Base-by-base conservation (phyloP, 768 basidiomycete species). In the Amanita jacksonii region DNA sequence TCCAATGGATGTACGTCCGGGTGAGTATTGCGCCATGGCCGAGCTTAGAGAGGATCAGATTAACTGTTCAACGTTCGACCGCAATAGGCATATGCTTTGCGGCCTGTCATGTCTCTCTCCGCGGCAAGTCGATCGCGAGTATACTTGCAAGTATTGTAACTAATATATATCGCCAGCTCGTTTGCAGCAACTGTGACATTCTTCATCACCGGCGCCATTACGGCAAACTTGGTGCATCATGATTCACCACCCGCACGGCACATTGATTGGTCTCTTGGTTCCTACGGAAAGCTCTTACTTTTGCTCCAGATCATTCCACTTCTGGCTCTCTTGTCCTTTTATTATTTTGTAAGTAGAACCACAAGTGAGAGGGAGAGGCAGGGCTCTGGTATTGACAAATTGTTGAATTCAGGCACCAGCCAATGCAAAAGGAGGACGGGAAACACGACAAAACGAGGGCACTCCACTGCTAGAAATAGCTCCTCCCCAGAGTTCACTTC, bases 1-100 rank as follows among this genome's bases (percentile, higher is more conserved):
- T 64, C 71, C 12, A 77, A 76, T 46, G 79, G 79, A 18, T 81
- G 79, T 54, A 80, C 79, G 8, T 81, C 79, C 13, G 79, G 78
- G 77, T 79, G 57, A 18, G 54, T 49, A 9, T 38, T 32, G 24
- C 45, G 37, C 41, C 18, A 24, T 8, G 27, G 22, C 13, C 16
- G n/a, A n/a, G n/a, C n/a, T n/a, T n/a, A n/a, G n/a, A n/a, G n/a
- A n/a, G n/a, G n/a, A n/a, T n/a, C n/a, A n/a, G n/a, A n/a, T n/a
- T 15, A 22, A 9, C 33, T 18, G 33, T 43, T 12, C 30, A 36
- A 49, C 22, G 35, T 19, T 36, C 30, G 28, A 32, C 46, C 19
- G 38, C 34, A 39, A 20, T 43, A 79, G 79, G 36, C 79, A 81
- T 62, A 80, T 81, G 79, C 65, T 81, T 43, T 68, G 67, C 47